Conservation (phyloP, 306 rosid genomes). For the Vigna reflexopilosa region DNA sequence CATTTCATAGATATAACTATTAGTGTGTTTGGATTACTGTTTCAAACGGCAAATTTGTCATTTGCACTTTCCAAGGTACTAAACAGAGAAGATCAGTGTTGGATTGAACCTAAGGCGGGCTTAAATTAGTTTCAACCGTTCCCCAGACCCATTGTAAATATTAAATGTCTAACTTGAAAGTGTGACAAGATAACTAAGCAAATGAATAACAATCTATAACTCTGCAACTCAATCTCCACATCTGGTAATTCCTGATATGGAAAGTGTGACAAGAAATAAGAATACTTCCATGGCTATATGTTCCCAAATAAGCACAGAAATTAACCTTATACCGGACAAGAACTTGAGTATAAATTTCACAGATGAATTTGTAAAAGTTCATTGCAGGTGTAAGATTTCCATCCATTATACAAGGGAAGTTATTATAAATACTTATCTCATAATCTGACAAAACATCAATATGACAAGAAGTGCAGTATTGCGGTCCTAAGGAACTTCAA, state of each 20-base stretch:
- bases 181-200: not conserved
- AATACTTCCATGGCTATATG: not conserved
- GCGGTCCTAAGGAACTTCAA: constrained; percentile 22
- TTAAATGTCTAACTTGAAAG: not conserved
- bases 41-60: not conserved
- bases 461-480: constrained; percentile 27
- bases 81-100: not conserved
- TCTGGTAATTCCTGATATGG: not conserved
- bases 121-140: not conserved
- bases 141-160: not conserved
- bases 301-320: constrained; percentile 4
- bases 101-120: not conserved
- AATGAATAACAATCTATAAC: not conserved
- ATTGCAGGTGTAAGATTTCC: not conserved
- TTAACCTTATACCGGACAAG: not conserved
- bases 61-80: not conserved
- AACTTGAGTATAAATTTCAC: constrained; percentile 20
- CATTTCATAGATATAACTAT: not conserved
- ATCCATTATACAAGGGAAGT: not conserved
- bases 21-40: not conserved
- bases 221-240: not conserved
- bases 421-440: constrained; percentile 16
- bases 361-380: not conserved
- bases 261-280: not conserved
- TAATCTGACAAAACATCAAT: constrained; percentile 14